Conservation (phyloP, 2,329 filamentous ascomycete genomes). For the Scedosporium minutisporum region DNA sequence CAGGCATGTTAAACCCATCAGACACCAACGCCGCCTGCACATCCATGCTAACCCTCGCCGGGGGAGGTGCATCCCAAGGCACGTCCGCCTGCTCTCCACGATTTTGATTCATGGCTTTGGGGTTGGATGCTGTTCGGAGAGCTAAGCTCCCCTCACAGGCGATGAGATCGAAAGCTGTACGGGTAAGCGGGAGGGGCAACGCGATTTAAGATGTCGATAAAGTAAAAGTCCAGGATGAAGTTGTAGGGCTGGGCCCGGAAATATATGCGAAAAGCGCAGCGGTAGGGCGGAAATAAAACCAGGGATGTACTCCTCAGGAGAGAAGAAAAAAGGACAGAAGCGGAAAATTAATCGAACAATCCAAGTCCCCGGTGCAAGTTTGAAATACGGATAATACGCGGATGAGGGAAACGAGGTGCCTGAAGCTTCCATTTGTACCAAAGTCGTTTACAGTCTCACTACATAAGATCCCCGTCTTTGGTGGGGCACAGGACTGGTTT, state of each 20-base stretch:
- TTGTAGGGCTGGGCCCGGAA: too few relatives aligned
- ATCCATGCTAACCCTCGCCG: conserved; percentile 12
- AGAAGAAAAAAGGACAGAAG: background rate
- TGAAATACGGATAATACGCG: background rate
- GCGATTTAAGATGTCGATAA: background rate
- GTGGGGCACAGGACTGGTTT: background rate
- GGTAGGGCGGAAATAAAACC: too few relatives aligned
- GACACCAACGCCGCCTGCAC: conserved; percentile 23
- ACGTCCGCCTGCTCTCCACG: background rate
- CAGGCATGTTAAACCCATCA: conserved; percentile 30
- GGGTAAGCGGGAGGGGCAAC: background rate
- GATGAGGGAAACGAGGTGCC: background rate
- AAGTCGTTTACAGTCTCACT: too few relatives aligned
- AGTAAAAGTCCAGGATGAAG: too few relatives aligned
- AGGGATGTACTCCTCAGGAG: too few relatives aligned
- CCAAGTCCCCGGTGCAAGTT: background rate
- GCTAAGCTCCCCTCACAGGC: too few relatives aligned
- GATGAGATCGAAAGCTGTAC: background rate
- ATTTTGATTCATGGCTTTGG: background rate
- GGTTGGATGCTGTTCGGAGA: background rate
- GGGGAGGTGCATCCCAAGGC: conserved; percentile 2
- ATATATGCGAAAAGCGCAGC: too few relatives aligned
- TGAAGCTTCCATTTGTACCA: background rate
- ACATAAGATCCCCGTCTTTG: background rate
- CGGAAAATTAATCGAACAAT: background rate